Base-by-base conservation (phyloP, 768 basidiomycete species). In the Phlebiopsis flavidoalba region DNA sequence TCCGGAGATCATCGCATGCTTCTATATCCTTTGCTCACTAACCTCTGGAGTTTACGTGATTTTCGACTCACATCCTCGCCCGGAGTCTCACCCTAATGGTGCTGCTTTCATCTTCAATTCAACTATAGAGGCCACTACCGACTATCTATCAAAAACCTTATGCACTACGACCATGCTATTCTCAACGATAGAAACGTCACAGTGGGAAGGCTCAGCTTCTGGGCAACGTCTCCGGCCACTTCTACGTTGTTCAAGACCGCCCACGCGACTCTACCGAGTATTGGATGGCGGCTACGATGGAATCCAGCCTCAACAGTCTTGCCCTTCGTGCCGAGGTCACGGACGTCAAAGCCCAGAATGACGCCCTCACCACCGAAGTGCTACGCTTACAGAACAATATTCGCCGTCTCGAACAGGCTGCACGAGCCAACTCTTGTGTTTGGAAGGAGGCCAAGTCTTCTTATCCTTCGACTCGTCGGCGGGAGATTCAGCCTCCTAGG, bases 161-260 rank as follows among this genome's bases (percentile, higher is more conserved):
- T 88, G 37, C 76, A 76, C 5, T 74, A 82, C 57, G 85, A 87
- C 58, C 66, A 72, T 49, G 57, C 66, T 33, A 56, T 83, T 22
- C 66, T 84, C n/a, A 65, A 68, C 22, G 77, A 82, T 53, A 63
- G 71, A n/a, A 70, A 71, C 12, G 67, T 84, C 40, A n/a, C 81
- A 81, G 64, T 89, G 87, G 86, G n/a, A 80, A 89, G 62, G 80
- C 84, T 0, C 83, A 86, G 59, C 78, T 88, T 3, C 76, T 89
- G 14, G 72, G 75, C 2, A 78, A 86, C 56, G 86, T 79, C 64
- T 86, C 84, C 0, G 85, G 81, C 0, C 83, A 88, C 59, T 69
- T 85, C 50, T 79, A 85, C 63, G 69, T 80, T 11, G 73, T 80
- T 0, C 54, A 43, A 73, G 67, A 22, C 61, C 65, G 26, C 57